phyloP scores from a whole-genome alignment of 768 basidiomycete species.

The Boletus rubescentipes region DNA sequence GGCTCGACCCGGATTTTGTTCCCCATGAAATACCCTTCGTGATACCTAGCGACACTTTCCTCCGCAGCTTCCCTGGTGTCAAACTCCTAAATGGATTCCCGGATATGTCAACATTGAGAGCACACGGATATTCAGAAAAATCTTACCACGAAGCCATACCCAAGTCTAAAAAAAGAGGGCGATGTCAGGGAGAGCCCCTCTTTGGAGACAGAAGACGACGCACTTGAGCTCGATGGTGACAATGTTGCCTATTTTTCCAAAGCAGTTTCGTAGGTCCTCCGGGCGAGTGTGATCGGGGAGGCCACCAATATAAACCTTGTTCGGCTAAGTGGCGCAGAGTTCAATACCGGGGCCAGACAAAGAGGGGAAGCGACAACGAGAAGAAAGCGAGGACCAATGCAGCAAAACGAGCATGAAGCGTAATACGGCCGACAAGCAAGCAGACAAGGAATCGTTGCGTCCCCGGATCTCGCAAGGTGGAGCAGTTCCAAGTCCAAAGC shows the following conservation, averaged over 20 bases:
- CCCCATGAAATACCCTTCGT: constrained; percentile 90
- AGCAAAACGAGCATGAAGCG: constrained; percentile 25
- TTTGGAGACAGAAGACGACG: constrained; percentile 40
- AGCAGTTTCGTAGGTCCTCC: constrained; percentile 83
- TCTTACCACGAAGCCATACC: constrained; percentile 89
- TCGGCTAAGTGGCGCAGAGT: constrained; percentile 76
- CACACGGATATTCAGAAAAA: background rate
- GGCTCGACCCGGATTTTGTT: constrained; percentile 88
- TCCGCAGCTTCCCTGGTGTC: constrained; percentile 79
- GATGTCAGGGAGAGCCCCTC: constrained; percentile 11
- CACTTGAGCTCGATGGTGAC: constrained; percentile 81
- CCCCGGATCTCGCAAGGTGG: constrained; percentile 28
- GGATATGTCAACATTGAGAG: background rate
- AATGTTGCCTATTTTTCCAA: constrained; percentile 80
- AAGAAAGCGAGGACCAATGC: constrained; percentile 43
- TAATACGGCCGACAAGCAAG: constrained; percentile 37
- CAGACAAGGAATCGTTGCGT: constrained; percentile 34
- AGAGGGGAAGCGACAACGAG: constrained; percentile 47
- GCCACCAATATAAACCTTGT: constrained; percentile 91
- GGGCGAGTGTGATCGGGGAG: constrained; percentile 83
- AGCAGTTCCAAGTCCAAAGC: constrained; percentile 23
- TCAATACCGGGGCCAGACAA: constrained; percentile 61
- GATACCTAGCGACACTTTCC: constrained; percentile 83
- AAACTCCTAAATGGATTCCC: constrained; percentile 60
- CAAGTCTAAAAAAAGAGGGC: constrained; percentile 49